A percentile compares a stretch with the other conserved stretches of the same genome.
Conservation (phyloP, 2,329 filamentous ascomycete species). For the Cladophialophora bantiana region DNA sequence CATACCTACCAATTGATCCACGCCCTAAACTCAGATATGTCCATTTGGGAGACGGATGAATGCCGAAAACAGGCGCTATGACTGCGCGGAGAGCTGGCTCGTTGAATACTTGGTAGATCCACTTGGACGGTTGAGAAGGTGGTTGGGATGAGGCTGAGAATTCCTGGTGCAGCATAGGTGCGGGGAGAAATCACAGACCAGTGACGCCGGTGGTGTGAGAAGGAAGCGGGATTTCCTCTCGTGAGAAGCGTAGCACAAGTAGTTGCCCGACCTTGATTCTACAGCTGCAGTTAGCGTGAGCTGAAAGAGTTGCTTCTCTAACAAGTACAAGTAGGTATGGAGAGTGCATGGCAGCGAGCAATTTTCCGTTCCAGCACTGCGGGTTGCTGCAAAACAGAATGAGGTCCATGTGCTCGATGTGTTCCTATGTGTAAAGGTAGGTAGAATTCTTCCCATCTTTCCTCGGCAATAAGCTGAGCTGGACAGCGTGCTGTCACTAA, state of each 20-base stretch:
- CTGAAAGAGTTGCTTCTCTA: background rate
- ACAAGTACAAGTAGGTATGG: no score
- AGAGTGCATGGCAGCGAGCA: background rate
- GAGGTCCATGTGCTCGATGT: background rate
- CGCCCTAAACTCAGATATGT: background rate
- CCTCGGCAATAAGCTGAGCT: constrained; percentile 7
- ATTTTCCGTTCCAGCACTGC: background rate
- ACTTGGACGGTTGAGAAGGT: constrained; percentile 2
- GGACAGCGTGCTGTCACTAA: background rate
- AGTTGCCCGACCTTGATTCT: background rate
- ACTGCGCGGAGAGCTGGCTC: background rate
- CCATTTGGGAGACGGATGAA: background rate
- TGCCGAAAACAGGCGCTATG: background rate
- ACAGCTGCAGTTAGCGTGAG: background rate
- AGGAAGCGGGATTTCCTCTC: background rate
- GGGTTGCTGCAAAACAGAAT: background rate
- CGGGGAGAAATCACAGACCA: constrained; percentile 11
- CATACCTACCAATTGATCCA: background rate
- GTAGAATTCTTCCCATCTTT: background rate
- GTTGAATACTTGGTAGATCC: background rate
- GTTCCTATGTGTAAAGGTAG: background rate
- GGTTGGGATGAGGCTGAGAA: constrained; percentile 24
- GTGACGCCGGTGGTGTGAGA: constrained; percentile 11
- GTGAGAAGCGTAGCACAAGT: background rate
- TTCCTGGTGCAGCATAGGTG: constrained; percentile 12